phyloP scores from a whole-genome alignment of 805 yeast genomes.

The Millerozyma acaciae region DNA sequence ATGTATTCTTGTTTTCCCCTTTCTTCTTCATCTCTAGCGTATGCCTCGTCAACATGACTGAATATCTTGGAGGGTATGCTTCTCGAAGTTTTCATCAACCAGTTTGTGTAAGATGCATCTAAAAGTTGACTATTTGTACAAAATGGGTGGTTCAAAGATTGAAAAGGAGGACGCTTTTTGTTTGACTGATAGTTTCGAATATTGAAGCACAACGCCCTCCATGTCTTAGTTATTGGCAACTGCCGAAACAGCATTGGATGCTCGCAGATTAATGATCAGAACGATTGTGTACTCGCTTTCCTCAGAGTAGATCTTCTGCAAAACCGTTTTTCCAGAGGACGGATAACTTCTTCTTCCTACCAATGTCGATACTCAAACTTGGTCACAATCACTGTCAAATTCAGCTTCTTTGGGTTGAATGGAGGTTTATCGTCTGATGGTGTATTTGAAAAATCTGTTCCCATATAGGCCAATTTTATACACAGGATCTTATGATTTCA shows the following conservation, averaged over 20 bases:
- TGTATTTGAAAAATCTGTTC: too few relatives aligned
- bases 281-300: not conserved
- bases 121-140: conserved; percentile 16
- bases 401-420: too few relatives aligned
- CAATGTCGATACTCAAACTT: too few relatives aligned
- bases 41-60: conserved; percentile 1
- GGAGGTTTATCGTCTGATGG: too few relatives aligned
- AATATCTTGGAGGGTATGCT: conserved; percentile 10
- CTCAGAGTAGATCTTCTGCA: not conserved
- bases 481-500: too few relatives aligned
- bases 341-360: too few relatives aligned
- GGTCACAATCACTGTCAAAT: too few relatives aligned
- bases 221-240: conserved; percentile 15
- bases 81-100: conserved; percentile 12
- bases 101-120: conserved; percentile 14
- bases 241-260: conserved; percentile 13
- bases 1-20: not conserved
- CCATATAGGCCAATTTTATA: too few relatives aligned
- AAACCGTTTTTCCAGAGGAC: not conserved
- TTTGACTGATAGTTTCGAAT: conserved; percentile 9
- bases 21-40: not conserved
- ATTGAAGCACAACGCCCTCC: conserved; percentile 13
- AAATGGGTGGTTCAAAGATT: conserved; percentile 15
- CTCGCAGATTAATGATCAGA: too few relatives aligned
- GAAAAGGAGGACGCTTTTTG: conserved; percentile 9